phyloP scores from a whole-genome alignment of 2,329 filamentous ascomycete species.

The Leptographium lundbergii region DNA sequence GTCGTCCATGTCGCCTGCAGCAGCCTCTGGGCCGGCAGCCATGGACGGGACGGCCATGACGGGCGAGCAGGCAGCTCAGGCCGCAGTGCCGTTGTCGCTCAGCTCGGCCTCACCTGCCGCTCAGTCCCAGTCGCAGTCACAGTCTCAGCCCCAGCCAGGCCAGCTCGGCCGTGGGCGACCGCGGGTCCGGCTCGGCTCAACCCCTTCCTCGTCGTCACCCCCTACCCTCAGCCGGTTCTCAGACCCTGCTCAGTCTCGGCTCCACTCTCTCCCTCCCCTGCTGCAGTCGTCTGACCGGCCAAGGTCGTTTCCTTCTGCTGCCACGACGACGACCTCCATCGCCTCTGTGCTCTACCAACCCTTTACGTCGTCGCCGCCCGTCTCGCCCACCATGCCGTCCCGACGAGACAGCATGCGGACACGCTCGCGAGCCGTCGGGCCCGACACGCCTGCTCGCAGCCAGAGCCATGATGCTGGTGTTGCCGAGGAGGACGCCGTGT shows the following conservation, averaged over 20 bases:
- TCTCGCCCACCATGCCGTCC: slow-evolving; percentile 16
- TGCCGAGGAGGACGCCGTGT: slow-evolving; percentile 32
- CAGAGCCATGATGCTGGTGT: slow-evolving; percentile 26
- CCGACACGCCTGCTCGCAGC: slow-evolving; percentile 16
- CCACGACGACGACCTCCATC: background rate
- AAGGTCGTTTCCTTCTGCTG: background rate
- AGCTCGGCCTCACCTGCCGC: background rate
- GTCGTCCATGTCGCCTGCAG: background rate
- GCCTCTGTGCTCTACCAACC: slow-evolving; percentile 17
- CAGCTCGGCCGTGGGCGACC: background rate
- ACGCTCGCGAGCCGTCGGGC: slow-evolving; percentile 30
- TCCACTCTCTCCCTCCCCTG: background rate
- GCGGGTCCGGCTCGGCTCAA: background rate
- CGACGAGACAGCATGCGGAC: slow-evolving; percentile 21
- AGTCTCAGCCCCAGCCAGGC: background rate
- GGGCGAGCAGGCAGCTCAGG: too few relatives aligned
- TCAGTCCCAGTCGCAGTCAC: too few relatives aligned
- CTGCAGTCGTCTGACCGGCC: background rate
- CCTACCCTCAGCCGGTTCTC: slow-evolving; percentile 3
- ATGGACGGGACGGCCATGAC: background rate
- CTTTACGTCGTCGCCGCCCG: slow-evolving; percentile 23
- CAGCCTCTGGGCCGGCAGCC: background rate
- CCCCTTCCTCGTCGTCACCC: slow-evolving; percentile 15
- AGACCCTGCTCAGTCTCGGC: background rate
- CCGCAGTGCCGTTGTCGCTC: background rate